Percentiles rank a stretch among this genome's conserved stretches.
These are phyloP conservation scores for Neurospora sp. DNA, from an alignment of 2,329 filamentous ascomycete genomes.

Conservation along the genomic window DNA sequence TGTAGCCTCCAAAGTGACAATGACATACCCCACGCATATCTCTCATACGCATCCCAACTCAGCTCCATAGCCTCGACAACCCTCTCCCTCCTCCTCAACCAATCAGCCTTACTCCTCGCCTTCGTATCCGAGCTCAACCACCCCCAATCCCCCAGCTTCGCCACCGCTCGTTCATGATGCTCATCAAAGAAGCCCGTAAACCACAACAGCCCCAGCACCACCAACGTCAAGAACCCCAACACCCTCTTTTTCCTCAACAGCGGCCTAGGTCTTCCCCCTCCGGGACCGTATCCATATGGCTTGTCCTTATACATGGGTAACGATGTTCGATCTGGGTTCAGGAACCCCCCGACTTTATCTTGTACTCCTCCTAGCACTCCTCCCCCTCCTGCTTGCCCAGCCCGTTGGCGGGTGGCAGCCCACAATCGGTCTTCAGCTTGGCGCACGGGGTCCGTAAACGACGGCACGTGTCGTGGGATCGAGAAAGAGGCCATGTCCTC, in stretches of 20 bases:
- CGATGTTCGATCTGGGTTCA: conserved; percentile 44
- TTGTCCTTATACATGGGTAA: conserved; percentile 99
- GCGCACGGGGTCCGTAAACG: conserved; percentile 56
- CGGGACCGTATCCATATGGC: conserved; percentile 63
- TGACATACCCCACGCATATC: conserved; percentile 80
- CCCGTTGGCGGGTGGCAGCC: conserved; percentile 27
- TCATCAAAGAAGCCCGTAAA: conserved; percentile 53
- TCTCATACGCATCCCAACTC: conserved; percentile 88
- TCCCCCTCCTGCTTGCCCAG: conserved; percentile 11
- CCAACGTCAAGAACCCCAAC: conserved; percentile 39
- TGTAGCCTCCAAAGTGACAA: too few relatives aligned
- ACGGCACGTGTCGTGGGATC: conserved; percentile 46
- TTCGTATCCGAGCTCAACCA: conserved; percentile 45
- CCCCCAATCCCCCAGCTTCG: conserved; percentile 37
- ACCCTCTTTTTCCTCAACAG: conserved; percentile 57
- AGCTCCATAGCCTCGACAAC: conserved; percentile 85
- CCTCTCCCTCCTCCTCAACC: conserved; percentile 65
- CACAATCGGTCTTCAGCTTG: conserved; percentile 57
- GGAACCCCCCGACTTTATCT: conserved; percentile 53
- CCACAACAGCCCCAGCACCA: conserved; percentile 55
- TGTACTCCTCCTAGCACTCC: conserved; percentile 44
- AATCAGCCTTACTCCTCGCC: conserved; percentile 47
- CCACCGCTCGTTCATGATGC: conserved; percentile 25
- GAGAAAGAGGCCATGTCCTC: conserved; percentile 54
- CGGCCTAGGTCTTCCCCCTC: conserved; percentile 48